Evolutionary conservation across 768 basidiomycete genomes (phyloP).

Genomic region (Calocybe indica): DNA sequence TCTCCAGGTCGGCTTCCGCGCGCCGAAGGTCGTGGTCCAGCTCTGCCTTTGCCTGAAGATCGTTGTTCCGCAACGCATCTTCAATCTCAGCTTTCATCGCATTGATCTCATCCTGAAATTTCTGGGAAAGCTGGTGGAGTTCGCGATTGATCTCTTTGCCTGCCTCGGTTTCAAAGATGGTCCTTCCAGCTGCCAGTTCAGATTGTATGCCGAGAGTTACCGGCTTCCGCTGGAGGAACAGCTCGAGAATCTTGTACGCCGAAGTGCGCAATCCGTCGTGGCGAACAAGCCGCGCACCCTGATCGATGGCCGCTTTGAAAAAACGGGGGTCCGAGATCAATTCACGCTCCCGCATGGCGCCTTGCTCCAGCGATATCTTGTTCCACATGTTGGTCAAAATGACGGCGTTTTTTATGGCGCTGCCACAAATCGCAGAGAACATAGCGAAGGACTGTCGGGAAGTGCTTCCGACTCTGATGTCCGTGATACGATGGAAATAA

Average conservation of each 20-base stretch:
- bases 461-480: constrained; percentile 28
- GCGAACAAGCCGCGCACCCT: constrained; percentile 29
- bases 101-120: no score
- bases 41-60: no score
- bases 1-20: no score
- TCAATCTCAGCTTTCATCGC: no score
- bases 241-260: constrained; percentile 25
- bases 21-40: no score
- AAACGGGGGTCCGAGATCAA: constrained; percentile 19
- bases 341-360: constrained; percentile 27
- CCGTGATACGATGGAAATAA: constrained; percentile 35
- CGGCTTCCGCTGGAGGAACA: constrained; percentile 10
- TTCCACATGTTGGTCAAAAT: constrained; percentile 42
- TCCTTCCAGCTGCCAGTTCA: background rate
- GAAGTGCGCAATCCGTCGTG: constrained; percentile 22
- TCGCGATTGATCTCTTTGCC: background rate
- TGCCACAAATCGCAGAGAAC: constrained; percentile 39
- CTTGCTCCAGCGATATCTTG: constrained; percentile 23
- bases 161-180: background rate
- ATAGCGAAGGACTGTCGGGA: constrained; percentile 34
- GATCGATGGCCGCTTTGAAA: constrained; percentile 34
- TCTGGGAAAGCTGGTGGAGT: no score
- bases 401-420: constrained; percentile 31
- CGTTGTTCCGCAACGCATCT: no score
- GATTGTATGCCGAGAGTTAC: background rate